These are phyloP conservation scores for Hamamelis virginiana DNA, from an alignment of 164 flowering plant species.

Conservation along the genomic window DNA sequence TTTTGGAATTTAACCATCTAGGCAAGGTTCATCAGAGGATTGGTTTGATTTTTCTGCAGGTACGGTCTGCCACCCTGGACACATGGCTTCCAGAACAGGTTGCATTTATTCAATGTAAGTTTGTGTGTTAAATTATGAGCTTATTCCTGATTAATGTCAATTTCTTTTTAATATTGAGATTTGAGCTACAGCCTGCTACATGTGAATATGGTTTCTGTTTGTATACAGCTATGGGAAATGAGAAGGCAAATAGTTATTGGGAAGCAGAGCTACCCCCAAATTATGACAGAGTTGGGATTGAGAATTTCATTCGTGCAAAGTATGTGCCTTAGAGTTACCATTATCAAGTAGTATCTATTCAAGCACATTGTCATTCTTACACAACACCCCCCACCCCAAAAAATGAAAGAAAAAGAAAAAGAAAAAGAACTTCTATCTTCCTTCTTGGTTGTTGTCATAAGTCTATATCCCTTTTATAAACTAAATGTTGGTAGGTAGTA, in stretches of 20 bases:
- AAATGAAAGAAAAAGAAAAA: no score
- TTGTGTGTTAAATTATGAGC: background rate
- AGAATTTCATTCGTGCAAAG: constrained; percentile 96
- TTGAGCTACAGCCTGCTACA: background rate
- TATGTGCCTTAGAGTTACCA: constrained; percentile 31
- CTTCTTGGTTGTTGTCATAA: background rate
- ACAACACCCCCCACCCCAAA: no score
- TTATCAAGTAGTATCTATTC: background rate
- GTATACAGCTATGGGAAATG: constrained; percentile 84
- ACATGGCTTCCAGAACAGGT: constrained; percentile 99
- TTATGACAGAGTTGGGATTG: constrained; percentile 92
- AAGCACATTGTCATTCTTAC: no score
- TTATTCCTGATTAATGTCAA: background rate
- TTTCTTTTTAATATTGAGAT: background rate
- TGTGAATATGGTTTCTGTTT: constrained; percentile 11
- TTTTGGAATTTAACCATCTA: background rate
- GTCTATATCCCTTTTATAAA: background rate
- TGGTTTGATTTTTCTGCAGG: constrained; percentile 40
- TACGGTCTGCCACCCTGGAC: constrained; percentile 88
- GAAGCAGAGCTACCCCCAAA: constrained; percentile 94
- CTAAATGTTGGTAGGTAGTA: no score
- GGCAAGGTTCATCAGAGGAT: background rate
- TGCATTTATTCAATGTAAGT: constrained; percentile 88
- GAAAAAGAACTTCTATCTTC: no score
- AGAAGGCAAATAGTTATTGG: constrained; percentile 82